Percentiles rank a stretch among this genome's conserved stretches.
Evolutionary conservation across 768 basidiomycete genomes (phyloP).

Genomic region (Udeniomyces megalosporus): DNA sequence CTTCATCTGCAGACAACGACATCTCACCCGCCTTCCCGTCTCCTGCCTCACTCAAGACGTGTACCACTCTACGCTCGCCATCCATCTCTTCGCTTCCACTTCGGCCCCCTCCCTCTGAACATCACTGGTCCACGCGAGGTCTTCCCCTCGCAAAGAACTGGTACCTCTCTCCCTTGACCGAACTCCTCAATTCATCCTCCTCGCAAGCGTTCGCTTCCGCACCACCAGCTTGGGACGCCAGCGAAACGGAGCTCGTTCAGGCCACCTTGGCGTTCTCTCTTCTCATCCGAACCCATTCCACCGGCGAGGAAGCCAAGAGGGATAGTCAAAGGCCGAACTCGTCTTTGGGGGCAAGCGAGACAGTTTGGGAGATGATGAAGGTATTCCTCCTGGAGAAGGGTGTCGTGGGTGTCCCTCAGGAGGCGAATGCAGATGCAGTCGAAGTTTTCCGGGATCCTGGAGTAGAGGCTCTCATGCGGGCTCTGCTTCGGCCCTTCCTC

Average conservation of each 20-base stretch:
- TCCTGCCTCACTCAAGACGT: constrained; percentile 38
- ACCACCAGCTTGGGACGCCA: constrained; percentile 56
- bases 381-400: constrained; percentile 81
- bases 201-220: constrained; percentile 52
- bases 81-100: constrained; percentile 26
- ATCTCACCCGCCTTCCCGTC: constrained; percentile 42
- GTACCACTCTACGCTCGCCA: constrained; percentile 11
- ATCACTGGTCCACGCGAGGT: constrained; percentile 29
- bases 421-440: constrained; percentile 16
- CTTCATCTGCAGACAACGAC: constrained; percentile 32
- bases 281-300: constrained; percentile 22
- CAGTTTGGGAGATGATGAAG: constrained; percentile 69
- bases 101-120: constrained; percentile 40
- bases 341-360: constrained; percentile 27
- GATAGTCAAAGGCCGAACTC: background rate
- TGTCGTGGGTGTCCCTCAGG: constrained; percentile 41
- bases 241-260: constrained; percentile 60
- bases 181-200: constrained; percentile 63
- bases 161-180: constrained; percentile 51
- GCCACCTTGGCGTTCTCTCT: constrained; percentile 49
- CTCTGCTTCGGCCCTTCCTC: constrained; percentile 42
- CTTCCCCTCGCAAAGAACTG: constrained; percentile 42
- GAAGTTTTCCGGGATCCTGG: constrained; percentile 63
- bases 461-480: constrained; percentile 45
- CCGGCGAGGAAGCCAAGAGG: background rate